Evolutionary conservation across 2,329 filamentous ascomycete genomes (phyloP).

Genomic region (Harringtonia aguacate): DNA sequence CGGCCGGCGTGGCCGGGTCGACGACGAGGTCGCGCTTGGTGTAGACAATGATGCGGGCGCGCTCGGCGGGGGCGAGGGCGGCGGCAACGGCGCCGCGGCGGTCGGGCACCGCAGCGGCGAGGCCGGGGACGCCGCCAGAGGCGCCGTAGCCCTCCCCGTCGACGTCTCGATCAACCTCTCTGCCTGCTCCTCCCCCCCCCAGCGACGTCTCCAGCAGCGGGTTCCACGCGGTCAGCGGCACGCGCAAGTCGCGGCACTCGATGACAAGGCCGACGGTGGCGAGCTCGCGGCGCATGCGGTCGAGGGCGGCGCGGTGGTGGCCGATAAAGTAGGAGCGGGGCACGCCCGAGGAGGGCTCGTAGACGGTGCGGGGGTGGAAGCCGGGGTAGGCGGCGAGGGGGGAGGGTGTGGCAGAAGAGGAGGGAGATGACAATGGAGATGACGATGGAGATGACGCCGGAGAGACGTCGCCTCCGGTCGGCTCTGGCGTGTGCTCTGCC

Average conservation of each 20-base stretch:
- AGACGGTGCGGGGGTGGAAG: conserved; percentile 66
- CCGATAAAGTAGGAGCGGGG: conserved; percentile 89
- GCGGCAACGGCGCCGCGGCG: not conserved
- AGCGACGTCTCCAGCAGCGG: conserved; percentile 75
- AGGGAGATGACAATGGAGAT: not conserved
- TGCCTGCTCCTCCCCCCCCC: conserved; percentile 31
- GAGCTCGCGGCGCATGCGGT: conserved; percentile 72
- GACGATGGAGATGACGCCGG: too few species aligned
- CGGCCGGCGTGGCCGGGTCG: conserved; percentile 8
- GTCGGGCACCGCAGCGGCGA: not conserved
- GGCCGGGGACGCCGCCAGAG: not conserved
- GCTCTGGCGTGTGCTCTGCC: too few species aligned
- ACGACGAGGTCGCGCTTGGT: conserved; percentile 74
- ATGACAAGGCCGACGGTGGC: conserved; percentile 77
- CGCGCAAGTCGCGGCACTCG: conserved; percentile 88
- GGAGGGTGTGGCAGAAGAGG: conserved; percentile 6
- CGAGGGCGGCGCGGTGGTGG: conserved; percentile 74
- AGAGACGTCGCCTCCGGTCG: too few species aligned
- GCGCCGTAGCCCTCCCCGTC: not conserved
- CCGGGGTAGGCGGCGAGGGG: conserved; percentile 5
- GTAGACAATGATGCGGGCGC: conserved; percentile 73
- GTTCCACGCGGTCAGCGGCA: conserved; percentile 83
- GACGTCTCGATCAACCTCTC: not conserved
- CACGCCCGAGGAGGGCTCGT: conserved; percentile 62
- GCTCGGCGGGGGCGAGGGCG: conserved; percentile 42